phyloP scores from a whole-genome alignment of 345 rosid species.

The Capsella bursapastoris region DNA sequence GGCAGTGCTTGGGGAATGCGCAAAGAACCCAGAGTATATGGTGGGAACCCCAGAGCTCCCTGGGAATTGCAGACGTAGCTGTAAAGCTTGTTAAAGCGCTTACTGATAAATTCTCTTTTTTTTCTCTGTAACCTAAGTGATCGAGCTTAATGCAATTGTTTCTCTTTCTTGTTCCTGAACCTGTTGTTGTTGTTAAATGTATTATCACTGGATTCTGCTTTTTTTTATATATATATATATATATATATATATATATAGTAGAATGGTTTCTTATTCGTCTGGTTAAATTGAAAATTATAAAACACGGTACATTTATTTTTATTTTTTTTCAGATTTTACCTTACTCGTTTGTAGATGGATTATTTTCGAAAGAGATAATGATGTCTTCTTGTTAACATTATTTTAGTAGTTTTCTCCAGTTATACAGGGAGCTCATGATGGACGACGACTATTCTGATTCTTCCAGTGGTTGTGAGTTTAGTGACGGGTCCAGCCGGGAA shows the following conservation, averaged over 20 bases:
- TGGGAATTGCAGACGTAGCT: conserved; percentile 87
- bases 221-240: too few species aligned
- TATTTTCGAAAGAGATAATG: too few species aligned
- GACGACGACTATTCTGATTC: not conserved
- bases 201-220: too few species aligned
- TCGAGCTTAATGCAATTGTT: not conserved
- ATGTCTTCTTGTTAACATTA: too few species aligned
- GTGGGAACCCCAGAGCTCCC: conserved; percentile 78
- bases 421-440: not conserved
- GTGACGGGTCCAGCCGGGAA: not conserved
- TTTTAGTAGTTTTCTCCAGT: not conserved
- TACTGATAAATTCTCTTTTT: not conserved
- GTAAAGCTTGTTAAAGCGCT: conserved; percentile 67
- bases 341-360: too few species aligned
- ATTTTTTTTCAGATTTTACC: too few species aligned
- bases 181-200: not conserved
- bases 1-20: conserved; percentile 93
- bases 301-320: too few species aligned
- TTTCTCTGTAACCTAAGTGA: not conserved
- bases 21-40: conserved; percentile 84
- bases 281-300: too few species aligned
- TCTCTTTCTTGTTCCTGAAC: not conserved
- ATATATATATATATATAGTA: too few species aligned
- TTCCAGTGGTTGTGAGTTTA: too few species aligned
- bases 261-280: too few species aligned